Percentiles rank a stretch among this genome's conserved stretches.
phyloP scores from a whole-genome alignment of 1,284 basidiomycete genomes.

The Leucoagaricus sp. region DNA sequence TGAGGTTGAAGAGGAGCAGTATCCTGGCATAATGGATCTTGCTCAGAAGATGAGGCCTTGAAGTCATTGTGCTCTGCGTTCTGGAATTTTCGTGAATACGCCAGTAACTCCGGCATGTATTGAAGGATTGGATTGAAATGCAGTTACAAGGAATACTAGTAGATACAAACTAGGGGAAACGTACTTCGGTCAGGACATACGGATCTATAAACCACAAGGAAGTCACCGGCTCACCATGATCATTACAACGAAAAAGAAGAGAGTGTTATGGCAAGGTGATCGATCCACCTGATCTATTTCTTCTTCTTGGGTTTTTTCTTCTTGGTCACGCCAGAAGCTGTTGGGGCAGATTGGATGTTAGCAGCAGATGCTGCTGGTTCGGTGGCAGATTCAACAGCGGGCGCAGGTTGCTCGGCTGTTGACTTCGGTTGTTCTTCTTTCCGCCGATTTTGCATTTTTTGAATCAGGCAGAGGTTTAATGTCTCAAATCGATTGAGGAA shows the following conservation, averaged over 20 bases:
- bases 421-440: conserved; percentile 20
- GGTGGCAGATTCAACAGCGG: conserved; percentile 22
- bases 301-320: conserved; percentile 50
- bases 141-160: conserved; percentile 3
- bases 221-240: conserved; percentile 2
- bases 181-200: no score
- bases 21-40: neutral
- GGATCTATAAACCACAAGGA: neutral
- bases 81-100: neutral
- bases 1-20: conserved; percentile 1
- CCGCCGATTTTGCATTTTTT: conserved; percentile 74
- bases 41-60: no score
- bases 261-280: neutral
- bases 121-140: neutral
- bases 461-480: conserved; percentile 80
- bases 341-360: conserved; percentile 21
- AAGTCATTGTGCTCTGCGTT: no score
- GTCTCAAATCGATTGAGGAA: conserved; percentile 95
- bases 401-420: conserved; percentile 19
- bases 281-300: conserved; percentile 15
- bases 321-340: conserved; percentile 34
- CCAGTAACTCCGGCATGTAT: neutral
- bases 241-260: conserved; percentile 4
- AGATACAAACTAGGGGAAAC: conserved; percentile 1
- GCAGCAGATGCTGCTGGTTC: conserved; percentile 25